Evolutionary conservation across 805 yeast species (phyloP).

Genomic region (Komagataella populi): DNA sequence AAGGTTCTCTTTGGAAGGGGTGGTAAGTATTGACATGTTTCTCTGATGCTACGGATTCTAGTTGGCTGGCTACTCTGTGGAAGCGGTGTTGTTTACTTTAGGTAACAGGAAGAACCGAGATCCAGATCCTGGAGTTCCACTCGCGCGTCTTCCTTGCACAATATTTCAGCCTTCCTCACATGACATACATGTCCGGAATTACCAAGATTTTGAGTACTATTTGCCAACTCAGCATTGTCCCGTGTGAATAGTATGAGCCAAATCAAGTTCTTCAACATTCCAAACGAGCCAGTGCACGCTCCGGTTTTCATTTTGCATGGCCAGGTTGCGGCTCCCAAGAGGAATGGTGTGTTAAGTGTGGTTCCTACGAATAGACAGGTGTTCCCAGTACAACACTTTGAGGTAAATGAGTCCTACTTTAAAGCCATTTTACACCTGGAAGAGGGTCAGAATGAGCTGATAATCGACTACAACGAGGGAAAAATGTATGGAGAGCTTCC

Average conservation of each 20-base stretch:
- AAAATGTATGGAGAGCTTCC: constrained; percentile 18
- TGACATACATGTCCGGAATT: not conserved
- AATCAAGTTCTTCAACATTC: constrained; percentile 1
- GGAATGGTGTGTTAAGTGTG: constrained; percentile 25
- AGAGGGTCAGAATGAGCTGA: constrained; percentile 51
- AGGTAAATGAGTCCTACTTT: constrained; percentile 57
- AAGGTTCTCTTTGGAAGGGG: not conserved
- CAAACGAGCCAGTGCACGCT: constrained; percentile 17
- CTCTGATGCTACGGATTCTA: not conserved
- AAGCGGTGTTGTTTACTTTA: not conserved
- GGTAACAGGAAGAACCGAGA: not conserved
- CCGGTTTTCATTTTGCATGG: constrained; percentile 42
- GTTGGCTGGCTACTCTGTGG: not conserved
- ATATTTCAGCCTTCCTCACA: not conserved
- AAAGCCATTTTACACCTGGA: constrained; percentile 62
- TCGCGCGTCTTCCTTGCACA: not conserved
- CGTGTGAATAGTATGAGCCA: not conserved
- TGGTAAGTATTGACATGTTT: not conserved
- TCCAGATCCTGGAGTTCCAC: not conserved
- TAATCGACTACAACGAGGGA: constrained; percentile 33
- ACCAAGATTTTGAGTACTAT: not conserved
- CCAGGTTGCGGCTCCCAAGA: constrained; percentile 12
- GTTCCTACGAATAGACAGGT: constrained; percentile 23
- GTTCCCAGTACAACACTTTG: constrained; percentile 61
- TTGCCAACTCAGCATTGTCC: not conserved